Conservation (phyloP, 768 basidiomycete genomes). For the Psilocybe azurescens region DNA sequence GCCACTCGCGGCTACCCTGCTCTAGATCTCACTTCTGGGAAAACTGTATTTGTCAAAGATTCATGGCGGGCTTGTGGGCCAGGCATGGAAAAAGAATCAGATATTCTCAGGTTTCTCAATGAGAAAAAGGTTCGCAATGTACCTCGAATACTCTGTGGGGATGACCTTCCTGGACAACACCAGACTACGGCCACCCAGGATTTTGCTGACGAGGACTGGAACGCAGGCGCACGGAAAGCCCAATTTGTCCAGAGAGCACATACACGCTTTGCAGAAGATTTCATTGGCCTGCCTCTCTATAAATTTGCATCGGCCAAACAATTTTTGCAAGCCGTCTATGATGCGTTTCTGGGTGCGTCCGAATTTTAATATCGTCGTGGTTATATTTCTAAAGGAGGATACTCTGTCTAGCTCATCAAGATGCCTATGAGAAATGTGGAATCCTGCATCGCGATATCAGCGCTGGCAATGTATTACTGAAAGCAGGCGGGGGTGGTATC, state of each 20-base stretch:
- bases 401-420: slow-evolving; percentile 22
- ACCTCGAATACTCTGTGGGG: slow-evolving; percentile 31
- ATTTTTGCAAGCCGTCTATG: slow-evolving; percentile 21
- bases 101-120: slow-evolving; percentile 25
- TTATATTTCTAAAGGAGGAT: too few species aligned
- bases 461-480: slow-evolving; percentile 26
- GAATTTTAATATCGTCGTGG: not conserved
- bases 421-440: slow-evolving; percentile 18
- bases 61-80: slow-evolving; percentile 26
- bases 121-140: slow-evolving; percentile 24
- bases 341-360: slow-evolving; percentile 30
- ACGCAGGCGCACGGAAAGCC: not conserved
- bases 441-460: slow-evolving; percentile 36
- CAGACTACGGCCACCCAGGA: slow-evolving; percentile 22
- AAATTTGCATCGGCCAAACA: slow-evolving; percentile 20
- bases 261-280: slow-evolving; percentile 26
- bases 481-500: slow-evolving; percentile 18
- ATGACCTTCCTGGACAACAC: slow-evolving; percentile 26
- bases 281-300: slow-evolving; percentile 18
- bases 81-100: slow-evolving; percentile 24
- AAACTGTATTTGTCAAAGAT: slow-evolving; percentile 35
- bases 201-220: slow-evolving; percentile 15
- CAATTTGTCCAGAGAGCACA: slow-evolving; percentile 19
- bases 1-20: slow-evolving; percentile 29
- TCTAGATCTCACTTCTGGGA: slow-evolving; percentile 11